Conservation (phyloP, 2,329 filamentous ascomycete species). For the Pseudogymnoascus sp. region DNA sequence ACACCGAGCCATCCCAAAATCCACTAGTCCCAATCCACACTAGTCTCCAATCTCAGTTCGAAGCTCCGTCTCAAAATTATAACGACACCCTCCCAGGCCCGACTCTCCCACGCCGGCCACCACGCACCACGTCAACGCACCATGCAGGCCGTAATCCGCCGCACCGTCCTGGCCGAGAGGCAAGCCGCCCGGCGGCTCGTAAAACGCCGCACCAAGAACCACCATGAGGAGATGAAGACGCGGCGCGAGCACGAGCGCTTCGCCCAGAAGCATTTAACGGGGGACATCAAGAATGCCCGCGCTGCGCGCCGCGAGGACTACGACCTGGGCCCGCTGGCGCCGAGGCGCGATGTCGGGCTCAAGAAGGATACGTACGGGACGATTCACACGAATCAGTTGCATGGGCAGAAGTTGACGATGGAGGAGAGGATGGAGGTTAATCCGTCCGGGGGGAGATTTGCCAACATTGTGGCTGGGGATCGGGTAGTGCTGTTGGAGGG, state of each 20-base stretch:
- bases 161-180: slow-evolving; percentile 57
- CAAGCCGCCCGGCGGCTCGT: slow-evolving; percentile 44
- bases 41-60: slow-evolving; percentile 8
- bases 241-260: slow-evolving; percentile 15
- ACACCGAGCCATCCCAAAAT: neutral
- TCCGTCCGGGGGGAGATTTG: slow-evolving; percentile 35
- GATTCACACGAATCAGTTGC: slow-evolving; percentile 31
- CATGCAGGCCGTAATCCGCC: slow-evolving; percentile 65
- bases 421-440: slow-evolving; percentile 23
- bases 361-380: slow-evolving; percentile 51
- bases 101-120: neutral
- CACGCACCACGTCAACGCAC: slow-evolving; percentile 18
- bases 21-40: slow-evolving; percentile 1
- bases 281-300: slow-evolving; percentile 39
- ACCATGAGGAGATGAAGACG: slow-evolving; percentile 22
- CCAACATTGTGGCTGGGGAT: slow-evolving; percentile 61
- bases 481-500: slow-evolving; percentile 75
- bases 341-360: slow-evolving; percentile 61
- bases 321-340: slow-evolving; percentile 67
- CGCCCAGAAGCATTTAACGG: slow-evolving; percentile 25
- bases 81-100: neutral
- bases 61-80: slow-evolving; percentile 3
- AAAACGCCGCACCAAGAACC: slow-evolving; percentile 29
- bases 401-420: slow-evolving; percentile 22
- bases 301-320: slow-evolving; percentile 63